These are phyloP conservation scores for Sideroxylon spinosum DNA, from an alignment of 179 eudicot species.

Conservation along the genomic window DNA sequence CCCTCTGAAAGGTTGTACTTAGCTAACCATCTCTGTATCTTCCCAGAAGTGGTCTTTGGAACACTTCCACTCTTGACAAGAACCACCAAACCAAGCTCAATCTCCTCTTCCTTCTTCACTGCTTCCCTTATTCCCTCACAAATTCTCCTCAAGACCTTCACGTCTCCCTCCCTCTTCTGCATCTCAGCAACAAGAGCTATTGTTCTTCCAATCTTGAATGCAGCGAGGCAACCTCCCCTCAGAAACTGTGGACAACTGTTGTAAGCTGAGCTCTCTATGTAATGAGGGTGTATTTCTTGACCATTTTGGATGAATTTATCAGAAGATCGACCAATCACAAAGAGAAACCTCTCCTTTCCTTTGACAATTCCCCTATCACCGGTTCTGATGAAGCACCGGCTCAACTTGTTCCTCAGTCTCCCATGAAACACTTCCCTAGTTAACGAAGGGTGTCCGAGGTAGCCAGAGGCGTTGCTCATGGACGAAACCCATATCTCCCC, in stretches of 20 bases:
- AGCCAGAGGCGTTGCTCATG: slow-evolving; percentile 47
- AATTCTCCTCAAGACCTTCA: slow-evolving; percentile 18
- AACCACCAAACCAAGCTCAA: slow-evolving; percentile 32
- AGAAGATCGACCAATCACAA: slow-evolving; percentile 33
- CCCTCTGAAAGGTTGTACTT: slow-evolving; percentile 30
- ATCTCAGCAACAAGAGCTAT: slow-evolving; percentile 39
- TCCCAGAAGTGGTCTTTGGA: slow-evolving; percentile 51
- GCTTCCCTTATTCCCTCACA: slow-evolving; percentile 32
- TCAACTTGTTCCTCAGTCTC: slow-evolving; percentile 18
- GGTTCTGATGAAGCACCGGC: slow-evolving; percentile 30
- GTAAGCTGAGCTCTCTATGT: slow-evolving; percentile 36
- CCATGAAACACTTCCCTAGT: slow-evolving; percentile 32
- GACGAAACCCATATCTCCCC: slow-evolving; percentile 53
- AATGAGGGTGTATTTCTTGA: slow-evolving; percentile 37
- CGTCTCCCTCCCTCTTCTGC: slow-evolving; percentile 19
- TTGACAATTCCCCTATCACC: slow-evolving; percentile 40
- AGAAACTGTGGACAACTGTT: slow-evolving; percentile 24
- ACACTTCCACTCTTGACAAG: slow-evolving; percentile 40
- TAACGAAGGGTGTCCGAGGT: slow-evolving; percentile 38
- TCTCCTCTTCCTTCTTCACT: slow-evolving; percentile 26
- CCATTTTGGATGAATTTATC: slow-evolving; percentile 28
- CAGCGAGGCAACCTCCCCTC: slow-evolving; percentile 41
- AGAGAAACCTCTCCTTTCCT: slow-evolving; percentile 40
- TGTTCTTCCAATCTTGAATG: slow-evolving; percentile 23
- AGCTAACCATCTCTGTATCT: slow-evolving; percentile 43